Conservation (phyloP, 768 basidiomycete genomes). For the Rhodosporidiobolus odoratus region DNA sequence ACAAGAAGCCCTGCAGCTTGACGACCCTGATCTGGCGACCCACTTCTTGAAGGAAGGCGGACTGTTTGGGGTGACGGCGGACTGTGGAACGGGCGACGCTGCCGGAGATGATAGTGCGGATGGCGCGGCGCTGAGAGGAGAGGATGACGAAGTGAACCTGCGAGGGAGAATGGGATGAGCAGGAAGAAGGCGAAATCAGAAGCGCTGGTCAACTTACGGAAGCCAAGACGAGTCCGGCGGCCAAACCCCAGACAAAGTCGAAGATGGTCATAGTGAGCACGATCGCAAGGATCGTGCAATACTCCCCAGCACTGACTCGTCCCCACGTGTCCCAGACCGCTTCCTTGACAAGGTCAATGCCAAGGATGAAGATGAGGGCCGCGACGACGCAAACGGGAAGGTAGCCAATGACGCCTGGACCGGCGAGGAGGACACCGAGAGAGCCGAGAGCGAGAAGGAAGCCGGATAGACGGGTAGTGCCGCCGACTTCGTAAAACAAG, state of each 20-base stretch:
- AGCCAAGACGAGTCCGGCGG: conserved; percentile 85
- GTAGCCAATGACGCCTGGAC: conserved; percentile 82
- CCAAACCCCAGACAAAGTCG: conserved; percentile 90
- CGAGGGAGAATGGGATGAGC: not conserved
- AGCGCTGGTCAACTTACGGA: conserved; percentile 53
- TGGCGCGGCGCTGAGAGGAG: conserved; percentile 76
- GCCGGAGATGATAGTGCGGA: conserved; percentile 70
- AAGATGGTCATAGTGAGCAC: conserved; percentile 76
- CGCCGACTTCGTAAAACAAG: conserved; percentile 85
- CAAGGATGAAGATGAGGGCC: conserved; percentile 80
- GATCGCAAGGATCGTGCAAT: conserved; percentile 49
- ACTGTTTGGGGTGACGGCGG: conserved; percentile 68
- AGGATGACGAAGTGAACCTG: conserved; percentile 91
- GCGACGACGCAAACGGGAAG: conserved; percentile 51
- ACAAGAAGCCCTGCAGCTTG: conserved; percentile 82
- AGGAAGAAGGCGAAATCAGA: conserved; percentile 40
- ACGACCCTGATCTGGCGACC: conserved; percentile 85
- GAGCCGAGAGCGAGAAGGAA: conserved; percentile 77
- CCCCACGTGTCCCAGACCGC: conserved; percentile 92
- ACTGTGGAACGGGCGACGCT: conserved; percentile 84
- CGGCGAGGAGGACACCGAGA: conserved; percentile 63
- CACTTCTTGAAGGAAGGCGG: conserved; percentile 68
- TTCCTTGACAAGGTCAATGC: conserved; percentile 89
- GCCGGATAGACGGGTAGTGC: conserved; percentile 73
- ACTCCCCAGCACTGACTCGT: conserved; percentile 68